These are phyloP conservation scores for Porodaedalea pini DNA, from an alignment of 1,284 basidiomycete genomes.

Conservation along the genomic window DNA sequence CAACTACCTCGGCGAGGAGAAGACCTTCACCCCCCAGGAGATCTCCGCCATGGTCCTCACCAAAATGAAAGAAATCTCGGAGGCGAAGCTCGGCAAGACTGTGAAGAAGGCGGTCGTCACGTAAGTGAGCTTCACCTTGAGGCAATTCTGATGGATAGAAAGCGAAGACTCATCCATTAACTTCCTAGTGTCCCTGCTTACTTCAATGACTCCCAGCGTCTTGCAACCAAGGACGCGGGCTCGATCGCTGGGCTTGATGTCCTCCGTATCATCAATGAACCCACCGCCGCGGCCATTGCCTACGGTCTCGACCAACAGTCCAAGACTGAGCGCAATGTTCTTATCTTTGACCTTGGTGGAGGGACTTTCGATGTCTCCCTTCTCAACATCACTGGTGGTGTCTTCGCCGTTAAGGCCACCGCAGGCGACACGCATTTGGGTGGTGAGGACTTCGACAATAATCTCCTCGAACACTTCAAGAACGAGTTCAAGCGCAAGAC, in stretches of 20 bases:
- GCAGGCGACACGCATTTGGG: constrained; percentile 98
- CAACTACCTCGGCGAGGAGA: constrained; percentile 89
- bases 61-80: constrained; percentile 99
- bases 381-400: constrained; percentile 93
- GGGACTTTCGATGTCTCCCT: constrained; percentile 99
- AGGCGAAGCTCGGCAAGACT: constrained; percentile 94
- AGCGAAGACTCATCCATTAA: constrained; percentile 14
- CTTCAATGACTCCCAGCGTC: constrained; percentile 96
- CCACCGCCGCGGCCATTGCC: constrained; percentile 91
- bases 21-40: constrained; percentile 95
- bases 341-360: constrained; percentile 99
- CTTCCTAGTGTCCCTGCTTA: constrained; percentile 80
- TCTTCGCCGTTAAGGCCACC: constrained; percentile 97
- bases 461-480: constrained; percentile 96
- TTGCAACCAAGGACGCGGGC: constrained; percentile 95
- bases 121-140: constrained; percentile 39
- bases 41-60: constrained; percentile 98
- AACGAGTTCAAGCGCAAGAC: constrained; percentile 99
- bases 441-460: constrained; percentile 98
- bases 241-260: constrained; percentile 91
- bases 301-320: constrained; percentile 90
- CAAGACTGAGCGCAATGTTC: constrained; percentile 94
- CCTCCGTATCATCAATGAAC: constrained; percentile 97
- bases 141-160: not conserved
- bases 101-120: constrained; percentile 96